These are phyloP conservation scores for Globisporangium yorkense DNA, from an alignment of 352 stramenopile species.

Conservation along the genomic window DNA sequence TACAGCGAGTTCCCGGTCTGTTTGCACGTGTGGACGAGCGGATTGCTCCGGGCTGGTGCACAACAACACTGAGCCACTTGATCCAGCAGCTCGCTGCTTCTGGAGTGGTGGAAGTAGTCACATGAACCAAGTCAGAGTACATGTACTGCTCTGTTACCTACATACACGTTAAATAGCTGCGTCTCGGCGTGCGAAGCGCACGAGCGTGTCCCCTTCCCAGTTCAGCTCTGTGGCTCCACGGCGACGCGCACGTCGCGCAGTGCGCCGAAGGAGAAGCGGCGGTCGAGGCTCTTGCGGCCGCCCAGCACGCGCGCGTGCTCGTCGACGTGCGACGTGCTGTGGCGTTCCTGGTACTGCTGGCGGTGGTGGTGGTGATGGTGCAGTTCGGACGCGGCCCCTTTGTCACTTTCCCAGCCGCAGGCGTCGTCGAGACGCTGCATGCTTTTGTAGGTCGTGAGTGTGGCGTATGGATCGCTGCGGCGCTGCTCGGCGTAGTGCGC, in stretches of 20 bases:
- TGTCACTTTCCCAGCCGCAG: background rate
- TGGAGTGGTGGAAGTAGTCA: too few relatives aligned
- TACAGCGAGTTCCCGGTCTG: slow-evolving; percentile 10
- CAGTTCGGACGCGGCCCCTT: background rate
- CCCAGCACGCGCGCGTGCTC: slow-evolving; percentile 2
- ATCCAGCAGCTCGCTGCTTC: too few relatives aligned
- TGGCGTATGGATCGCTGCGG: slow-evolving; percentile 15
- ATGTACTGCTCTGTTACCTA: too few relatives aligned
- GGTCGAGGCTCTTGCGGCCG: slow-evolving; percentile 14
- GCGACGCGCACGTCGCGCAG: slow-evolving; percentile 21
- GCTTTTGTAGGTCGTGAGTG: slow-evolving; percentile 22
- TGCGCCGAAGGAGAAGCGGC: slow-evolving; percentile 27
- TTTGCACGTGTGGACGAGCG: slow-evolving; percentile 17
- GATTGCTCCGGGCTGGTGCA: too few relatives aligned
- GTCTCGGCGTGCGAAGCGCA: too few relatives aligned
- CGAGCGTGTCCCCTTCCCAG: background rate
- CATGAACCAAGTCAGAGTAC: too few relatives aligned
- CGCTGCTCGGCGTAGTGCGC: slow-evolving; percentile 9
- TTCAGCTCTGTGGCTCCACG: slow-evolving; percentile 11
- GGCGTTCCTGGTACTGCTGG: background rate
- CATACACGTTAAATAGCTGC: too few relatives aligned
- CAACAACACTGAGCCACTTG: too few relatives aligned
- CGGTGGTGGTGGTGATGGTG: too few relatives aligned
- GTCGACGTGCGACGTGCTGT: slow-evolving; percentile 7
- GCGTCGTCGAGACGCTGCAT: slow-evolving; percentile 21